Evolutionary conservation across 2,329 filamentous ascomycete genomes (phyloP), one percentile per base, ranked within the genome.

Genomic region (Ophioceras dolichostomum): DNA sequence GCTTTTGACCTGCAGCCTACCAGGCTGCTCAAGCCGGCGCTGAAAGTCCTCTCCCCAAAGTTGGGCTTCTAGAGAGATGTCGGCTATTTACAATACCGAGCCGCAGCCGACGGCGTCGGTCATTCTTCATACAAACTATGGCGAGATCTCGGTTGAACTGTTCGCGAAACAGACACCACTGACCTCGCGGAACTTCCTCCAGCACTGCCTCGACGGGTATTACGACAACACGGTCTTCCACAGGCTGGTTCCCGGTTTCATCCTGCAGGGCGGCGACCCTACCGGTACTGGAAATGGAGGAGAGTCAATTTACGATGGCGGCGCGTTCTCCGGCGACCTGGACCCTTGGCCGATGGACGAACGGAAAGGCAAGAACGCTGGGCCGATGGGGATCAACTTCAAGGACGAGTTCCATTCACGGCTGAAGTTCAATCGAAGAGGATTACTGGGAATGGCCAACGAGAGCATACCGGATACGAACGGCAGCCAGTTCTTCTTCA

Each of bases 401-500:
- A 76, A 68, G 45, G 89, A 96, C 63, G 91, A 98, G 56, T 82
- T 95, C 47, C 89, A 96, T 58, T 86, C 81, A 49, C 73, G 91
- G 22, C 67, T 98, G 47, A 93, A 93, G 57, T 96, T 91, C 67
- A 96, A 93, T 50, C 71, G 91, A 34, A 72, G 91, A 42, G 91
- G 91, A 0, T 62, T 96, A 49, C 61, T 98, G 48, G 91, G 84
- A n/a, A 95, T 96, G 87, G 91, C 91, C 20, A 96, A 96, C 58
- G 81, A 83, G 43, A 80, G 87, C 32, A 64, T 62, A 36, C 71
- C 73, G 21, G 70, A 88, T 50, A 83, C 83, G 38, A 96, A 96
- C 61, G 84, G 86, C 24, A 94, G 86, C 57, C 91, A 98, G 59
- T 96, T 96, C 67, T 98, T 98, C 64, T 79, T 98, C 43, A 96